Evolutionary conservation across 176 grass and related monocot species (phyloP).

Genomic region (Lolium multiflorum): DNA sequence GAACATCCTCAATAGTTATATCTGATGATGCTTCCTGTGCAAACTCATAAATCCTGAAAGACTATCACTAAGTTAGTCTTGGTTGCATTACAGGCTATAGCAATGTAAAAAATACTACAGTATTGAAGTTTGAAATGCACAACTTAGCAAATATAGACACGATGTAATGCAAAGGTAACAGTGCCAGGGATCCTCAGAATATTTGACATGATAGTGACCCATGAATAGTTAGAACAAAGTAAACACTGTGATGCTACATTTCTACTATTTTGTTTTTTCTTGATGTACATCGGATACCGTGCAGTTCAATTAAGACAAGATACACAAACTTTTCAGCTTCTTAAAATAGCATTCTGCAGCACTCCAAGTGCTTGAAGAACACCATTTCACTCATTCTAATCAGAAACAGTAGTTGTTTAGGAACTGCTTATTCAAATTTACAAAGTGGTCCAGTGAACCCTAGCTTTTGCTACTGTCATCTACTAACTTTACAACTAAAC

Average conservation of each 20-base stretch:
- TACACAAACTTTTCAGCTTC: neutral
- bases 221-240: constrained; percentile 9
- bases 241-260: neutral
- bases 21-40: constrained; percentile 47
- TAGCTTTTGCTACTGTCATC: neutral
- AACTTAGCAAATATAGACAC: constrained; percentile 27
- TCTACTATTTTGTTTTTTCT: neutral
- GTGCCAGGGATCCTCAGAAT: neutral
- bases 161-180: neutral
- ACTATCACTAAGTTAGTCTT: constrained; percentile 36
- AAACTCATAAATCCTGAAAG: constrained; percentile 50
- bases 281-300: neutral
- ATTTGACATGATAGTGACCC: constrained; percentile 31
- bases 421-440: constrained; percentile 7
- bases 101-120: neutral
- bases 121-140: neutral
- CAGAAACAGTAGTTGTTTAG: neutral
- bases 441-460: neutral
- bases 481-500: constrained; percentile 30
- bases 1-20: constrained; percentile 61
- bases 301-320: neutral
- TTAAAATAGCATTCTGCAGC: neutral
- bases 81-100: neutral
- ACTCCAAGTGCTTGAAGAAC: constrained; percentile 23
- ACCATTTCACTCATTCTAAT: neutral